Base-by-base conservation (phyloP, 441 rosid species). In the Aleurites moluccanus region DNA sequence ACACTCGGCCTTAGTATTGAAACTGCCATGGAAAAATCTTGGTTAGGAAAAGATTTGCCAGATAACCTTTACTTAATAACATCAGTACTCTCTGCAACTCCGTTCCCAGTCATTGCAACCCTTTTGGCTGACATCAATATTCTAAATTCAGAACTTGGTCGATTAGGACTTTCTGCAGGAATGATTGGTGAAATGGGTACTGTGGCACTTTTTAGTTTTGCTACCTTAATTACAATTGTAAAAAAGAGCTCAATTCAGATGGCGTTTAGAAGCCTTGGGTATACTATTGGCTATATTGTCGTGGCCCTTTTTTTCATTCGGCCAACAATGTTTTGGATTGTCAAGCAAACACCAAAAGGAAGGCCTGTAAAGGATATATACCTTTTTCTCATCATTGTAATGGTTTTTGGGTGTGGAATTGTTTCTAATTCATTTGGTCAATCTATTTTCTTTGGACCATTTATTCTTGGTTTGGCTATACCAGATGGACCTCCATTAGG, bases 141-240 rank as follows among this genome's bases (percentile, higher is more conserved):
- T 72, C 80, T 85, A 6, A 87, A 88, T 75, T 88, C 92, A 1
- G 89, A 86, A 72, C 66, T 88, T 2, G 91, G 91, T 7, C 75
- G 75, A 20, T 68, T 86, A 73, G 86, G 86, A n/a, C 35, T 81
- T 14, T 80, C 78, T 11, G 76, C 78, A 2, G 73, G 86, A 1
- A 80, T 85, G 67, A 75, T 86, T 60, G 75, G 85, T 2, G 77
- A 40, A 40, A 25, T 42, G 28, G 65, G 38, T 55, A 42, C 38
- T 2, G 23, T 28, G 5, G 47, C 56, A 2, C 55, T 65, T 0
- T 7, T 66, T 13, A 50, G 7, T 10, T 9, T 30, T 15, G 8
- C 53, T 4, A 72, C 67, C 0, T 33, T 65, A 18, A 11, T 50
- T n/a, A n/a, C 45, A 40, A 20, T 50, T 6, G 64, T 13, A 16